Evolutionary conservation across 2,329 filamentous ascomycete genomes (phyloP).

Genomic region (Xylaria sp.): DNA sequence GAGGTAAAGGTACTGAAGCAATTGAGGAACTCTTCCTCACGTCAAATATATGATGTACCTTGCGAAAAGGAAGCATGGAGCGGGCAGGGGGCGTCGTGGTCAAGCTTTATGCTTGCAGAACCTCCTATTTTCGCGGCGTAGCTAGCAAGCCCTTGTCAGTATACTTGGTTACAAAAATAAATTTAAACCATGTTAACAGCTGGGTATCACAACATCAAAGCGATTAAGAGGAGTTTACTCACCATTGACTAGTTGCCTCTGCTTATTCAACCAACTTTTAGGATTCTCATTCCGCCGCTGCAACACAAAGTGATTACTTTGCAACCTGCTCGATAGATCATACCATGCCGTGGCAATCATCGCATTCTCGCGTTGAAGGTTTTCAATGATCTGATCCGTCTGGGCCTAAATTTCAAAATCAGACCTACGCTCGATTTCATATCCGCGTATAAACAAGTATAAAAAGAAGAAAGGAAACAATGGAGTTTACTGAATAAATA

Average conservation of each 20-base stretch:
- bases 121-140: conserved; percentile 50
- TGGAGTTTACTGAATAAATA: conserved; percentile 1
- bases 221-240: conserved; percentile 37
- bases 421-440: background rate
- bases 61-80: background rate
- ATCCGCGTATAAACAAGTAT: background rate
- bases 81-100: background rate
- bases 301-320: conserved; percentile 84
- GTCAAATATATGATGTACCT: background rate
- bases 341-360: conserved; percentile 89
- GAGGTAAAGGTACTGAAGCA: background rate
- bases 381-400: conserved; percentile 68
- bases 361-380: conserved; percentile 79
- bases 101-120: conserved; percentile 30
- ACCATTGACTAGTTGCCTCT: conserved; percentile 77
- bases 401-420: conserved; percentile 54
- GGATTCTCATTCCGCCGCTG: conserved; percentile 79
- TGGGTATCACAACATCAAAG: background rate
- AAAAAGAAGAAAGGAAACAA: background rate
- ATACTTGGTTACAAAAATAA: background rate
- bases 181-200: background rate
- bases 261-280: conserved; percentile 86
- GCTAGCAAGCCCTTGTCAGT: conserved; percentile 41
- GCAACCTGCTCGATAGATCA: conserved; percentile 79
- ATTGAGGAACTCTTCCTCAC: background rate